Evolutionary conservation across 208 protist genomes (phyloP).

Genomic region (Trypanosoma conorhini): DNA sequence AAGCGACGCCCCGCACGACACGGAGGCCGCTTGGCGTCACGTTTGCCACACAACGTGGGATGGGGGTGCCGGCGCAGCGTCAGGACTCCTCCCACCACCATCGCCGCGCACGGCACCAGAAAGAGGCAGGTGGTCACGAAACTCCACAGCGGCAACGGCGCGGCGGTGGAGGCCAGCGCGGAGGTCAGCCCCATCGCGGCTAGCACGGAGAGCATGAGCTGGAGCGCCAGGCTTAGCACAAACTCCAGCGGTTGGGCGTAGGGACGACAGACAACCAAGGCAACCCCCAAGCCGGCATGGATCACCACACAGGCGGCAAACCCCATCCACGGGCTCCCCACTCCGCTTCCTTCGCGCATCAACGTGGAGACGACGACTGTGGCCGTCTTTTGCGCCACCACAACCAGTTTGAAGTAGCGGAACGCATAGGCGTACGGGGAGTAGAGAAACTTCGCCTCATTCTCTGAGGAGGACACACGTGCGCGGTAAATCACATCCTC

Average conservation of each 20-base stretch:
- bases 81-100: constrained; percentile 3
- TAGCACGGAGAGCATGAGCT: constrained; percentile 17
- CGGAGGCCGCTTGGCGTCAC: not conserved
- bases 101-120: constrained; percentile 12
- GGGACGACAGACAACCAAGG: constrained; percentile 19
- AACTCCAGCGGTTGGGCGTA: constrained; percentile 24
- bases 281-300: constrained; percentile 2
- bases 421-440: constrained; percentile 23
- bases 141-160: constrained; percentile 12
- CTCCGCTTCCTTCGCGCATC: constrained; percentile 16
- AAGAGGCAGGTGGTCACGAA: constrained; percentile 26
- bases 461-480: constrained; percentile 25
- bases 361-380: constrained; percentile 24
- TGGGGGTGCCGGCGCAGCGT: constrained; percentile 2
- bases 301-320: constrained; percentile 22
- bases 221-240: constrained; percentile 26
- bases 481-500: constrained; percentile 17
- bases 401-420: constrained; percentile 32
- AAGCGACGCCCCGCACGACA: not conserved
- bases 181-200: constrained; percentile 22
- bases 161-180: not conserved
- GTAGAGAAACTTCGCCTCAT: constrained; percentile 36
- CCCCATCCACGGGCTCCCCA: constrained; percentile 19
- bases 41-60: not conserved
- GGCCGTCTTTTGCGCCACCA: constrained; percentile 31